Evolutionary conservation across 225 moss, liverwort and hornwort species (phyloP).

Genomic region (Marchantia polymorpha): DNA sequence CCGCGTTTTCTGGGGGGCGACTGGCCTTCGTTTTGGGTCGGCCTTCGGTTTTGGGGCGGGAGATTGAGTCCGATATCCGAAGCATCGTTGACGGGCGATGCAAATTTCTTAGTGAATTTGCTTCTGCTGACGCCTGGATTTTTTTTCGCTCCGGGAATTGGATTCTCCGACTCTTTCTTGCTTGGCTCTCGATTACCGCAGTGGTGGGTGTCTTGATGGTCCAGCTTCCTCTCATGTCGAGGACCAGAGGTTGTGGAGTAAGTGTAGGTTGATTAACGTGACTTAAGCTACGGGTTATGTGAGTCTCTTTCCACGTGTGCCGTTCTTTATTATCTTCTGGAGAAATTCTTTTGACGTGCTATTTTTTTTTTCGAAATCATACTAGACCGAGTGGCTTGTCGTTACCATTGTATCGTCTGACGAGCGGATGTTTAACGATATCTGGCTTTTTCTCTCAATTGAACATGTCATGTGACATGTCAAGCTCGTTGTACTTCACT

Average conservation of each 20-base stretch:
- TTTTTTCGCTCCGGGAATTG: neutral
- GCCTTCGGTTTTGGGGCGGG: neutral
- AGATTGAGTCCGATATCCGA: neutral
- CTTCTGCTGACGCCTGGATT: neutral
- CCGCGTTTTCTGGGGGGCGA: no score
- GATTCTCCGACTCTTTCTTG: neutral
- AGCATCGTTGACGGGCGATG: neutral
- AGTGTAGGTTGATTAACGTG: neutral
- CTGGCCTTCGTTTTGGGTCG: neutral
- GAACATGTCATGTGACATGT: no score
- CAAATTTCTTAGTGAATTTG: neutral
- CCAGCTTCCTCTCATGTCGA: neutral
- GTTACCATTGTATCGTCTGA: no score
- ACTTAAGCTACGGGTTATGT: neutral
- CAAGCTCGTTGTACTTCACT: no score
- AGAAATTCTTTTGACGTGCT: neutral
- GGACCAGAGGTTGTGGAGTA: neutral
- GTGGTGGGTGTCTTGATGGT: neutral
- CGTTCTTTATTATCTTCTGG: neutral
- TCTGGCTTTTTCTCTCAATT: no score
- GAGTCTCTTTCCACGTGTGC: neutral
- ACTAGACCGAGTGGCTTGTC: no score
- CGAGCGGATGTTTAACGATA: no score
- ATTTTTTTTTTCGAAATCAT: no score
- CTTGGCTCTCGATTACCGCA: neutral